A percentile compares a stretch with the other conserved stretches of the same genome.
These are phyloP conservation scores for Mycena galericulata DNA, from an alignment of 768 basidiomycete species.

Conservation along the genomic window DNA sequence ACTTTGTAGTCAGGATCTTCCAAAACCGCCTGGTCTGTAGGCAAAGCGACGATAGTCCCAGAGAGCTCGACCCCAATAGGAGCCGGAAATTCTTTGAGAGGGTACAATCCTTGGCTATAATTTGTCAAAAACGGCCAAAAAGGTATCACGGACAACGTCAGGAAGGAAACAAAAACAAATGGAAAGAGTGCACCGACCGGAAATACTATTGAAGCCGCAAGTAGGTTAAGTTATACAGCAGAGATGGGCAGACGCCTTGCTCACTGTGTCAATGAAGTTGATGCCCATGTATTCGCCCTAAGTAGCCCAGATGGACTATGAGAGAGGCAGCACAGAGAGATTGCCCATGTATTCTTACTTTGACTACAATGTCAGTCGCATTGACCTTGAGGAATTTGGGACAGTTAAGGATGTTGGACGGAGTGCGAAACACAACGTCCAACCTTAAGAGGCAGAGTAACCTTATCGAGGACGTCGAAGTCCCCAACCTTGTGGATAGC, in stretches of 20 bases:
- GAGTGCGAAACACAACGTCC: neutral
- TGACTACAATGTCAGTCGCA: slow-evolving; percentile 61
- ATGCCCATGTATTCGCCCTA: slow-evolving; percentile 80
- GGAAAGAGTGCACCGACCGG: slow-evolving; percentile 55
- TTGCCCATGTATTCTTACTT: slow-evolving; percentile 45
- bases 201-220: slow-evolving; percentile 59
- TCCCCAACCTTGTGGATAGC: slow-evolving; percentile 53
- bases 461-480: slow-evolving; percentile 65
- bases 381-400: slow-evolving; percentile 57
- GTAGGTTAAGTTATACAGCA: neutral
- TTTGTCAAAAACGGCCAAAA: too few relatives aligned
- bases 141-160: too few relatives aligned
- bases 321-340: neutral
- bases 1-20: slow-evolving; percentile 72
- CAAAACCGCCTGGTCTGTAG: slow-evolving; percentile 71
- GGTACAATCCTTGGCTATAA: slow-evolving; percentile 74
- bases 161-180: slow-evolving; percentile 4
- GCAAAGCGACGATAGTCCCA: slow-evolving; percentile 81
- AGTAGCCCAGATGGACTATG: neutral
- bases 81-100: slow-evolving; percentile 66
- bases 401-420: slow-evolving; percentile 38
- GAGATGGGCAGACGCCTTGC: neutral
- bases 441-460: slow-evolving; percentile 25
- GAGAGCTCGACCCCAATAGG: slow-evolving; percentile 83
- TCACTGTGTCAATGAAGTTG: slow-evolving; percentile 67